phyloP scores from a whole-genome alignment of 192 early-diverging fungal genomes.

The Thamnidium elegans region DNA sequence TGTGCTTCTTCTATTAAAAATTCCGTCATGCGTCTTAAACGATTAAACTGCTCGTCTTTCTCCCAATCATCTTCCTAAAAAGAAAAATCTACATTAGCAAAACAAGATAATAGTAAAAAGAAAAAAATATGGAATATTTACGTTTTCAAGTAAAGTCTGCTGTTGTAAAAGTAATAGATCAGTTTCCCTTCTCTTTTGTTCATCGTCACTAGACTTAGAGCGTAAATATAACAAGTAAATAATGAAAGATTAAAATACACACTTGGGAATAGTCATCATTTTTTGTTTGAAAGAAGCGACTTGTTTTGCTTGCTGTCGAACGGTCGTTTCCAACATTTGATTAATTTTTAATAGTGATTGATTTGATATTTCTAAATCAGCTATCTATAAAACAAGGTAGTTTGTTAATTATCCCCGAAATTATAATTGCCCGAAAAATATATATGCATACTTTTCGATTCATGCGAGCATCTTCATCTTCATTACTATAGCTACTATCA shows the following conservation, averaged over 20 bases:
- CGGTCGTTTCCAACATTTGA: constrained; percentile 45
- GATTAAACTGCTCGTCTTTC: constrained; percentile 30
- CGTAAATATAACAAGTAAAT: too few species aligned
- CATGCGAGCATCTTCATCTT: too few species aligned
- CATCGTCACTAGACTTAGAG: too few species aligned
- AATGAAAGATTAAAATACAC: too few species aligned
- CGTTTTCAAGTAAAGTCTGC: too few species aligned
- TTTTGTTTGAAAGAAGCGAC: constrained; percentile 45
- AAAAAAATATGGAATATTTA: neutral
- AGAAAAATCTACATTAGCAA: neutral
- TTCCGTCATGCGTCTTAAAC: constrained; percentile 26
- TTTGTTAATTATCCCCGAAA: too few species aligned
- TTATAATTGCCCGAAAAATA: too few species aligned
- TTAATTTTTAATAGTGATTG: constrained; percentile 48
- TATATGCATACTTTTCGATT: too few species aligned
- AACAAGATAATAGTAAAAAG: neutral
- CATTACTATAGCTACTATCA: too few species aligned
- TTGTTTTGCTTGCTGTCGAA: constrained; percentile 47
- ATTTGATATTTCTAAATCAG: constrained; percentile 57
- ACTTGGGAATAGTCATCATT: neutral
- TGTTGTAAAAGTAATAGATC: too few species aligned
- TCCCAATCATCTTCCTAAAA: constrained; percentile 26
- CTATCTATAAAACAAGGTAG: constrained; percentile 28
- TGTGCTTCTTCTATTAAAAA: constrained; percentile 31
- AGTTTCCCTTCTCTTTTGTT: too few species aligned